phyloP scores from a whole-genome alignment of 768 basidiomycete genomes.

The Hypsizygus marmoreus region DNA sequence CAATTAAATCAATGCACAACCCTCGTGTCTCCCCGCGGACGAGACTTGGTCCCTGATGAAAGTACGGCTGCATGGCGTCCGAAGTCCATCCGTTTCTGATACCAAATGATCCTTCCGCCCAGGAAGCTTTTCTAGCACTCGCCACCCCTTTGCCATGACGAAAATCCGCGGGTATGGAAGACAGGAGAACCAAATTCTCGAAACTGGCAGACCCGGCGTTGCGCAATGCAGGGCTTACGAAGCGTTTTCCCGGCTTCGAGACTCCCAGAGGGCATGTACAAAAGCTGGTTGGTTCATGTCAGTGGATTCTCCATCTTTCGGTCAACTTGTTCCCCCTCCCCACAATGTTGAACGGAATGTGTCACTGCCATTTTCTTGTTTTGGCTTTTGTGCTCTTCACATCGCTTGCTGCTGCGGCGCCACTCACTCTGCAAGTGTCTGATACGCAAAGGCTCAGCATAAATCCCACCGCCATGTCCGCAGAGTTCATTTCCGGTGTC shows the following conservation, averaged over 20 bases:
- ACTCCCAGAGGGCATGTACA: background rate
- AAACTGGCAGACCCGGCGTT: too few relatives aligned
- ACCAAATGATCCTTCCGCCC: background rate
- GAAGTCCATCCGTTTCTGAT: background rate
- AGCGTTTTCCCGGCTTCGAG: background rate
- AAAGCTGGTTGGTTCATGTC: constrained; percentile 2
- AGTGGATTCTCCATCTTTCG: background rate
- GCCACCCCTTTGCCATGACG: background rate
- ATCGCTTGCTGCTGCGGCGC: constrained; percentile 5
- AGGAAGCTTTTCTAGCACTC: background rate
- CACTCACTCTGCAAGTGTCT: constrained; percentile 1
- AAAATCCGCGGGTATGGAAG: constrained; percentile 1
- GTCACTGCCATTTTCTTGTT: constrained; percentile 10
- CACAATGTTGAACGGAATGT: constrained; percentile 10
- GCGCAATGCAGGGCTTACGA: too few relatives aligned
- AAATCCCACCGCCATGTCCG: background rate
- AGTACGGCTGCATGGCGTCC: background rate
- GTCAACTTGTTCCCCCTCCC: background rate
- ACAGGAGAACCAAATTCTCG: constrained; percentile 7
- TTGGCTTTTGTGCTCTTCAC: constrained; percentile 15
- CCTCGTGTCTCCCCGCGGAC: constrained; percentile 8
- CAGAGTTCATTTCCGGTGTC: background rate
- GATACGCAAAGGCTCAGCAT: background rate
- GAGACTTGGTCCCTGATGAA: too few relatives aligned
- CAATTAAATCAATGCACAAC: background rate